A percentile compares a stretch with the other conserved stretches of the same genome.
Evolutionary conservation across 306 rosid genomes (phyloP).

Genomic region (Malus fusca): DNA sequence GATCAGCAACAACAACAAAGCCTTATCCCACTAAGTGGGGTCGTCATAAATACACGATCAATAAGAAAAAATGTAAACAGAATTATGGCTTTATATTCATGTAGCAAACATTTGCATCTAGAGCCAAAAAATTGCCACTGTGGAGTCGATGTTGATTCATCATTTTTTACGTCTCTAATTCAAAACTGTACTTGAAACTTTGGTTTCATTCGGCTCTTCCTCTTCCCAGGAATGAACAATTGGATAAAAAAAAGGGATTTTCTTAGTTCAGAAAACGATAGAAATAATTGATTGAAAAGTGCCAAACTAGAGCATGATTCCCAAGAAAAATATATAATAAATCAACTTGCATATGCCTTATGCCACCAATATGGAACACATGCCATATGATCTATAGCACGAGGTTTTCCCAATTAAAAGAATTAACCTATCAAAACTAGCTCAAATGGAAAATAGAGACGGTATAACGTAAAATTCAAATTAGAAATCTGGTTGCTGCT

Average conservation of each 20-base stretch:
- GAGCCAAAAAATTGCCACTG: not conserved
- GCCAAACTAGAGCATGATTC: not conserved
- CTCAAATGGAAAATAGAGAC: not conserved
- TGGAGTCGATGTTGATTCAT: too few relatives aligned
- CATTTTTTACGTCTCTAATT: not conserved
- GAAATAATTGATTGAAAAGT: not conserved
- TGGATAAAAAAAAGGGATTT: too few relatives aligned
- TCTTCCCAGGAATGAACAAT: too few relatives aligned
- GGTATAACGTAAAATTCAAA: too few relatives aligned
- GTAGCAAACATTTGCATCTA: not conserved
- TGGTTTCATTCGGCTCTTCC: too few relatives aligned
- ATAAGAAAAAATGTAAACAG: not conserved
- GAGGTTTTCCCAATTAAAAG: not conserved
- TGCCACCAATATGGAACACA: not conserved
- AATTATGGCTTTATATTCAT: not conserved
- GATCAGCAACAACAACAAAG: not conserved
- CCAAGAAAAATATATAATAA: not conserved
- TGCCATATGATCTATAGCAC: not conserved
- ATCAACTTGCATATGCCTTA: not conserved
- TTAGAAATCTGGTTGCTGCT: not conserved
- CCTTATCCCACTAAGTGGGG: too few relatives aligned
- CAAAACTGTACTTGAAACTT: not conserved
- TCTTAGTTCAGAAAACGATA: not conserved
- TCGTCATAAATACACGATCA: constrained; percentile 4
- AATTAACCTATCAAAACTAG: not conserved